Evolutionary conservation across 495 filamentous ascomycete genomes (phyloP).

Genomic region (Lindgomyces ingoldianus): DNA sequence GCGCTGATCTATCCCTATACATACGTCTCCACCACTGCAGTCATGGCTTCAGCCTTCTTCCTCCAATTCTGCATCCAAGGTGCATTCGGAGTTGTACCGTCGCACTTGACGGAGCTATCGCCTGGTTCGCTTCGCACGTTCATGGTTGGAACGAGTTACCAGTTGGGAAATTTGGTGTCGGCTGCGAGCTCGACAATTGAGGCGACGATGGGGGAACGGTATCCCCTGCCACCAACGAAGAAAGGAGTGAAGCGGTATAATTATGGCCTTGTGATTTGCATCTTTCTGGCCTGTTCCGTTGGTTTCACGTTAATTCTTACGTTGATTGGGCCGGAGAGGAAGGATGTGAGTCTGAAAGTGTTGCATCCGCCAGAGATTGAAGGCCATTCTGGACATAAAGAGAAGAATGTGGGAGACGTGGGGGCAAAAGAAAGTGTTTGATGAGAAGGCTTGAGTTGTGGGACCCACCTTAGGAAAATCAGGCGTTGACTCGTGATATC

Average conservation of each 20-base stretch:
- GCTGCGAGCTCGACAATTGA: conserved; percentile 85
- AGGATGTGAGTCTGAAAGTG: conserved; percentile 63
- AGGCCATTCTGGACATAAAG: too few species aligned
- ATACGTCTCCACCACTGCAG: conserved; percentile 56
- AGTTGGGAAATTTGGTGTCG: conserved; percentile 79
- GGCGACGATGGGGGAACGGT: conserved; percentile 74
- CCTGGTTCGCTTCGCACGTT: conserved; percentile 81
- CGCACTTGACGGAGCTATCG: conserved; percentile 83
- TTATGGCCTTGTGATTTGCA: conserved; percentile 90
- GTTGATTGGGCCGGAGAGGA: conserved; percentile 72
- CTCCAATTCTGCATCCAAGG: conserved; percentile 83
- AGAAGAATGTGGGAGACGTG: too few species aligned
- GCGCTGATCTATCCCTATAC: conserved; percentile 81
- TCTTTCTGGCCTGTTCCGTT: conserved; percentile 88
- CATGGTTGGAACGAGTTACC: conserved; percentile 78
- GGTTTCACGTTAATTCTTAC: conserved; percentile 74
- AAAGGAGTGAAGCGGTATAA: conserved; percentile 59
- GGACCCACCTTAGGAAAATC: too few species aligned
- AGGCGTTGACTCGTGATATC: too few species aligned
- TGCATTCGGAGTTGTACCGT: conserved; percentile 43
- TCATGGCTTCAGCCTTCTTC: conserved; percentile 83
- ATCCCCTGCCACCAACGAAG: conserved; percentile 65
- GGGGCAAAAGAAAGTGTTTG: too few species aligned
- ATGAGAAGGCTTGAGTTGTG: too few species aligned
- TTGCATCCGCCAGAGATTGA: too few species aligned